These are phyloP conservation scores for Triadica sebifera DNA, from an alignment of 345 rosid species.

Conservation along the genomic window DNA sequence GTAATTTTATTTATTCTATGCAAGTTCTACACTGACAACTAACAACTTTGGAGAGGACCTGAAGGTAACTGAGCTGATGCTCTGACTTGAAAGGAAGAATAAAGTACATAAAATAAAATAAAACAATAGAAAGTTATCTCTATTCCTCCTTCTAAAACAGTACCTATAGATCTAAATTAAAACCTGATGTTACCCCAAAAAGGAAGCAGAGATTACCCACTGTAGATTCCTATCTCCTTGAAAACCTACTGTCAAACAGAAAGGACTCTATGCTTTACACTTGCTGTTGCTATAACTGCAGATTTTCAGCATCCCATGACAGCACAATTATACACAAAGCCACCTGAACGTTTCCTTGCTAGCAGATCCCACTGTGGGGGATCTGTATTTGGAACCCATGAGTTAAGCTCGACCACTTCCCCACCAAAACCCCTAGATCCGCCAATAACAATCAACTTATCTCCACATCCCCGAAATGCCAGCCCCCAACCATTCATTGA, in stretches of 20 bases:
- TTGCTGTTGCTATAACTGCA: conserved; percentile 20
- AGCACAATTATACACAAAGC: conserved; percentile 37
- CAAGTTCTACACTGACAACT: conserved; percentile 27
- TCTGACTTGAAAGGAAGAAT: not conserved
- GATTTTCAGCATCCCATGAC: conserved; percentile 31
- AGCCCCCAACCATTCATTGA: conserved; percentile 86
- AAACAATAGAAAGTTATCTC: conserved; percentile 16
- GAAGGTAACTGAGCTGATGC: conserved; percentile 16
- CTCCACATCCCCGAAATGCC: conserved; percentile 78
- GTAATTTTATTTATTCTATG: conserved; percentile 37
- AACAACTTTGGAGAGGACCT: conserved; percentile 28
- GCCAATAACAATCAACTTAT: conserved; percentile 55
- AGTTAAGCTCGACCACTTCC: conserved; percentile 59
- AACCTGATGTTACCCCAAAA: conserved; percentile 30
- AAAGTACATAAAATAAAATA: conserved; percentile 16
- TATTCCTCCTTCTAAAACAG: conserved; percentile 17
- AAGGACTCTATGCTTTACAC: conserved; percentile 5
- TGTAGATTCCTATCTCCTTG: not conserved
- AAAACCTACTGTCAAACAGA: too few species aligned
- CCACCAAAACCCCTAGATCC: conserved; percentile 51
- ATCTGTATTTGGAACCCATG: conserved; percentile 48
- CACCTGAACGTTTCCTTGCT: conserved; percentile 20
- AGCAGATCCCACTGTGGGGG: conserved; percentile 26
- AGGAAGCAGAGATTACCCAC: conserved; percentile 32
- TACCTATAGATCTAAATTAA: conserved; percentile 25